Conservation (phyloP, 169 alveolate species). For the Toxoplasma gondii region DNA sequence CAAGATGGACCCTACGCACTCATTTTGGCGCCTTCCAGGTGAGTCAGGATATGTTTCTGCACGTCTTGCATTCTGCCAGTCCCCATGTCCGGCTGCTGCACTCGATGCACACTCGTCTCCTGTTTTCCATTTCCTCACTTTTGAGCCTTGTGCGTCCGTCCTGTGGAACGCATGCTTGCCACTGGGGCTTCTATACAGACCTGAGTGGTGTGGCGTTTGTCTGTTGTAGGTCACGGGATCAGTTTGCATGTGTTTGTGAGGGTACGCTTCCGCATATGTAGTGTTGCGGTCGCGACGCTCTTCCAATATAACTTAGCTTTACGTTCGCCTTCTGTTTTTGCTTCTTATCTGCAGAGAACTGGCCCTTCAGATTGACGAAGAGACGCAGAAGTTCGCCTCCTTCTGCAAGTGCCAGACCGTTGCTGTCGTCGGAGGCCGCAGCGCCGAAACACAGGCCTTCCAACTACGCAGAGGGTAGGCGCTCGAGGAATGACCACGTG, state of each 20-base stretch:
- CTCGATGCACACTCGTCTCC: constrained; percentile 8
- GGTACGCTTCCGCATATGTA: no score
- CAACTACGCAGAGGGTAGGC: constrained; percentile 90
- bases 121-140: neutral
- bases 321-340: neutral
- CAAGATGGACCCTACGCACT: constrained; percentile 97
- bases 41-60: neutral
- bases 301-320: no score
- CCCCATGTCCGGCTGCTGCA: constrained; percentile 27
- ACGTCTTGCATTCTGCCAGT: neutral
- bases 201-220: no score
- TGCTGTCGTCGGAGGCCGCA: constrained; percentile 96
- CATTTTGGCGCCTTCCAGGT: constrained; percentile 93
- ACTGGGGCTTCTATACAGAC: no score
- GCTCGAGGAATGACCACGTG: neutral
- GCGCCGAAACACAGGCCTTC: constrained; percentile 92
- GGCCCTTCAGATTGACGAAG: constrained; percentile 94
- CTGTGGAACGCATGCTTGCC: no score
- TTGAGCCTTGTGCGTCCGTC: no score
- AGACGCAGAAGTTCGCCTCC: constrained; percentile 88
- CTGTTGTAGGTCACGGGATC: no score
- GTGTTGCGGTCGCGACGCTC: no score
- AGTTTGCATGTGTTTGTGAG: no score
- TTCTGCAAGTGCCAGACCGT: constrained; percentile 86
- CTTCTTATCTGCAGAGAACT: constrained; percentile 82